Percentiles rank a stretch among this genome's conserved stretches.
Conservation (phyloP, 2,329 filamentous ascomycete species). For the Neopestalotiopsis sp. region DNA sequence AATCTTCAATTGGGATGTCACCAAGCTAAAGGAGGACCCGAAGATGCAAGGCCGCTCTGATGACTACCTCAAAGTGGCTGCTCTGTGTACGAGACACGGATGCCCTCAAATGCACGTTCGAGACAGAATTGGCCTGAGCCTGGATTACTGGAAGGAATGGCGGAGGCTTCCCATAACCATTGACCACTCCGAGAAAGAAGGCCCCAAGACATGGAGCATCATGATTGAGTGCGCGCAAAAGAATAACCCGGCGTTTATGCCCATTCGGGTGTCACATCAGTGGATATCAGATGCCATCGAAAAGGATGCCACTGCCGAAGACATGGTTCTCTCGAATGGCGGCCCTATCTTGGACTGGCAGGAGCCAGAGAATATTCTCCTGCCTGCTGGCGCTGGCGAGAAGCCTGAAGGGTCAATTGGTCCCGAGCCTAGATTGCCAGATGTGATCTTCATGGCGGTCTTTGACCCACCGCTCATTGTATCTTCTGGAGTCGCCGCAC, state of each 20-base stretch:
- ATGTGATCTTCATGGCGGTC: constrained; percentile 75
- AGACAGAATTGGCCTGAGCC: constrained; percentile 68
- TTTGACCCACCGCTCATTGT: constrained; percentile 78
- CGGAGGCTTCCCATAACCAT: constrained; percentile 49
- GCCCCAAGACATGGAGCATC: constrained; percentile 66
- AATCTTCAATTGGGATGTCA: constrained; percentile 74
- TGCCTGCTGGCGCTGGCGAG: constrained; percentile 52
- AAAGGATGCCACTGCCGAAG: constrained; percentile 53
- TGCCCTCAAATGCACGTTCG: constrained; percentile 73
- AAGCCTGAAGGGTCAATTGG: constrained; percentile 52
- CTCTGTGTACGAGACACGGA: constrained; percentile 73
- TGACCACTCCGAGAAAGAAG: constrained; percentile 42
- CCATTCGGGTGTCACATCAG: constrained; percentile 72
- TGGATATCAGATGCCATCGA: constrained; percentile 76
- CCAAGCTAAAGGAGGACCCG: constrained; percentile 57
- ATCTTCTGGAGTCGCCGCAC: constrained; percentile 66
- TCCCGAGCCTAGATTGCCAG: constrained; percentile 60
- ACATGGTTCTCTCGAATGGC: constrained; percentile 42
- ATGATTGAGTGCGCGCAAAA: constrained; percentile 67
- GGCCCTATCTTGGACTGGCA: constrained; percentile 69
- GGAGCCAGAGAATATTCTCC: constrained; percentile 69
- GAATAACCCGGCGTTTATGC: constrained; percentile 32
- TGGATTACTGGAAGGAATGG: constrained; percentile 79
- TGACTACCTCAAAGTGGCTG: constrained; percentile 57
- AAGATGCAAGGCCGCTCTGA: constrained; percentile 50